These are phyloP conservation scores for Gossypium schwendimanii DNA, from an alignment of 441 rosid species.

Conservation along the genomic window DNA sequence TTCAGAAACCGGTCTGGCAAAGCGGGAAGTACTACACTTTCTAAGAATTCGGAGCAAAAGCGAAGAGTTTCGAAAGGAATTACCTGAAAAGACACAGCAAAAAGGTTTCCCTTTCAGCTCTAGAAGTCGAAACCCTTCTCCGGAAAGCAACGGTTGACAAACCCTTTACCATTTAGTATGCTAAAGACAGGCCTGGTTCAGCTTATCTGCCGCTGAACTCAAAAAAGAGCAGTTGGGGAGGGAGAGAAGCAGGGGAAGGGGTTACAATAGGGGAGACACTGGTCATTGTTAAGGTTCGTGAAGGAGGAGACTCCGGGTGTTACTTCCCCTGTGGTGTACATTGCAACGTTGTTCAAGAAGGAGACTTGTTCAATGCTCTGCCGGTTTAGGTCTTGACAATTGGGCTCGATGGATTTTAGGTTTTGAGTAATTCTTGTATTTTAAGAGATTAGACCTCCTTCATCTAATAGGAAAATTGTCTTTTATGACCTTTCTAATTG, in stretches of 20 bases:
- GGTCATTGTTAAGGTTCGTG: slow-evolving; percentile 91
- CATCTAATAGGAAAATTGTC: no score
- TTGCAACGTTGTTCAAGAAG: slow-evolving; percentile 76
- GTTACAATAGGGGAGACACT: slow-evolving; percentile 76
- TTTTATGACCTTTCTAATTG: no score
- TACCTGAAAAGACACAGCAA: slow-evolving; percentile 56
- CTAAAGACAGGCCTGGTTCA: slow-evolving; percentile 96
- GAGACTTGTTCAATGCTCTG: no score
- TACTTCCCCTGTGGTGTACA: slow-evolving; percentile 92
- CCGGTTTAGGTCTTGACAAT: no score
- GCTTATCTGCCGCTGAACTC: slow-evolving; percentile 29
- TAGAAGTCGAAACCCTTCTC: slow-evolving; percentile 83
- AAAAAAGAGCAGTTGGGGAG: slow-evolving; percentile 14
- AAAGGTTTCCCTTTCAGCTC: slow-evolving; percentile 51
- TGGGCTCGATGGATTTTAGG: no score
- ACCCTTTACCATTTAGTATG: slow-evolving; percentile 90
- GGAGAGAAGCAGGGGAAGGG: slow-evolving; percentile 47
- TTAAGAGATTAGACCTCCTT: no score
- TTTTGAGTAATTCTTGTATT: no score
- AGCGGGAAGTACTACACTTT: slow-evolving; percentile 79
- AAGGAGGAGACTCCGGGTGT: slow-evolving; percentile 97
- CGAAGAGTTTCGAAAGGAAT: slow-evolving; percentile 59
- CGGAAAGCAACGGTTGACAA: slow-evolving; percentile 92
- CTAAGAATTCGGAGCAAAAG: slow-evolving; percentile 81
- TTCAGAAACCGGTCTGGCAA: slow-evolving; percentile 88